Evolutionary conservation across 2,329 filamentous ascomycete species (phyloP).

Genomic region (Diaporthe nobilis): DNA sequence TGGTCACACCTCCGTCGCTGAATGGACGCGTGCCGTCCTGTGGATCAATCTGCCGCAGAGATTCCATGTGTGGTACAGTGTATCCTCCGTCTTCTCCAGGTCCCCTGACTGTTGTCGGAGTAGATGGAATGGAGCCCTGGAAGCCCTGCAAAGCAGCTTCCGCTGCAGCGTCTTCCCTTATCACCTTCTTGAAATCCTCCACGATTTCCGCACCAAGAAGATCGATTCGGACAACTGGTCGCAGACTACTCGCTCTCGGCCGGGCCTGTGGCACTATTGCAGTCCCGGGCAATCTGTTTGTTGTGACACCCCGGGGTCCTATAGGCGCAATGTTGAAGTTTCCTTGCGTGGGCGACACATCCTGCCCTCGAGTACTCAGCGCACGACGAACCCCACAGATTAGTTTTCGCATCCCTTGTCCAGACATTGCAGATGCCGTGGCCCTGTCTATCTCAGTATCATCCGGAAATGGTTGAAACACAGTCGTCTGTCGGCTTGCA

Average conservation of each 20-base stretch:
- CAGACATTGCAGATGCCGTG: constrained; percentile 70
- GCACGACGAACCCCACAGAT: constrained; percentile 89
- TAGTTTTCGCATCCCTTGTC: constrained; percentile 86
- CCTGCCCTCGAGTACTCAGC: constrained; percentile 73
- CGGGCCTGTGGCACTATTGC: constrained; percentile 71
- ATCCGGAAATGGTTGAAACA: constrained; percentile 60
- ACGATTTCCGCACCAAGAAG: constrained; percentile 83
- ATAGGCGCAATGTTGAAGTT: constrained; percentile 65
- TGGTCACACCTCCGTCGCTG: constrained; percentile 75
- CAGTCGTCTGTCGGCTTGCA: constrained; percentile 66
- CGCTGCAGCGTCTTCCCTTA: constrained; percentile 73
- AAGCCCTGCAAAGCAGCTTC: constrained; percentile 52
- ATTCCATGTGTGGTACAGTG: constrained; percentile 61
- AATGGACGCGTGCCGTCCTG: constrained; percentile 56
- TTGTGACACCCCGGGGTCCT: constrained; percentile 66
- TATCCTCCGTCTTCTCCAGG: constrained; percentile 55
- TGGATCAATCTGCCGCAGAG: constrained; percentile 54
- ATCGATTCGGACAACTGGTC: constrained; percentile 79
- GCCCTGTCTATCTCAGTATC: constrained; percentile 59
- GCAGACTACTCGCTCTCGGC: constrained; percentile 58
- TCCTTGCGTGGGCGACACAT: constrained; percentile 59
- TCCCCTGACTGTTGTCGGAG: constrained; percentile 43
- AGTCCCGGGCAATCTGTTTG: constrained; percentile 71
- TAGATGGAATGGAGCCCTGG: constrained; percentile 46
- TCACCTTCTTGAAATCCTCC: constrained; percentile 83